A percentile compares a stretch with the other conserved stretches of the same genome.
These are phyloP conservation scores for Dinochytrium kinnereticum DNA, from an alignment of 371 early-diverging fungal species.

Conservation along the genomic window DNA sequence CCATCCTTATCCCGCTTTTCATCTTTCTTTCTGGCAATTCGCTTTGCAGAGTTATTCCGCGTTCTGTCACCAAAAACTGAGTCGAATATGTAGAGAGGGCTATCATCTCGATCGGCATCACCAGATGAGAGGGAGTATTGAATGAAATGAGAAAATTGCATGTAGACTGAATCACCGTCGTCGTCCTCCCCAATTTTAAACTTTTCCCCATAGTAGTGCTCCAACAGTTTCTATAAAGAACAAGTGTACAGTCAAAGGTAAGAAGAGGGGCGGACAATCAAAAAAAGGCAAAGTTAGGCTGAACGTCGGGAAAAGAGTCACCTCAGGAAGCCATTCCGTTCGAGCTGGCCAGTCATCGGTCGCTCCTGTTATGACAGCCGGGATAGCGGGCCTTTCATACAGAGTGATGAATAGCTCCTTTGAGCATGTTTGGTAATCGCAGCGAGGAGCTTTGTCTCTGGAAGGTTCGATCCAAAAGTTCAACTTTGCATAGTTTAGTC, in stretches of 20 bases:
- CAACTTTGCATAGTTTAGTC: neutral
- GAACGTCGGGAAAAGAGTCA: slow-evolving; percentile 27
- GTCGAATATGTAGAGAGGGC: slow-evolving; percentile 86
- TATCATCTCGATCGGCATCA: slow-evolving; percentile 71
- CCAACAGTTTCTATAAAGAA: slow-evolving; percentile 34
- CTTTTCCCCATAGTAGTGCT: slow-evolving; percentile 53
- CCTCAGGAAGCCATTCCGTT: slow-evolving; percentile 66
- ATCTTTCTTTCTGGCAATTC: slow-evolving; percentile 20
- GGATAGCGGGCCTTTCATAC: slow-evolving; percentile 63
- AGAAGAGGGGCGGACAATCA: too few relatives aligned
- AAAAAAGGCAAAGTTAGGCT: too few relatives aligned
- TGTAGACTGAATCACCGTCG: slow-evolving; percentile 71
- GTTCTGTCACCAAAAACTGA: slow-evolving; percentile 62
- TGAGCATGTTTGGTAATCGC: slow-evolving; percentile 45
- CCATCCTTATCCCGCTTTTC: neutral
- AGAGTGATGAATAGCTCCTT: slow-evolving; percentile 64
- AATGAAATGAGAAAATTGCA: slow-evolving; percentile 57
- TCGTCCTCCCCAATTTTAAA: slow-evolving; percentile 86
- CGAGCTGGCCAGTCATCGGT: slow-evolving; percentile 68
- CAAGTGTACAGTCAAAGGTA: too few relatives aligned
- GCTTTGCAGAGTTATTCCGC: slow-evolving; percentile 35
- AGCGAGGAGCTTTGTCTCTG: slow-evolving; percentile 30
- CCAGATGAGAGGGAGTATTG: slow-evolving; percentile 69
- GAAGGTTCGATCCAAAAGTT: neutral
- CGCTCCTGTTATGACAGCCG: slow-evolving; percentile 69